Conservation (phyloP, 2,329 filamentous ascomycete genomes). For the Neurospora crassa region DNA sequence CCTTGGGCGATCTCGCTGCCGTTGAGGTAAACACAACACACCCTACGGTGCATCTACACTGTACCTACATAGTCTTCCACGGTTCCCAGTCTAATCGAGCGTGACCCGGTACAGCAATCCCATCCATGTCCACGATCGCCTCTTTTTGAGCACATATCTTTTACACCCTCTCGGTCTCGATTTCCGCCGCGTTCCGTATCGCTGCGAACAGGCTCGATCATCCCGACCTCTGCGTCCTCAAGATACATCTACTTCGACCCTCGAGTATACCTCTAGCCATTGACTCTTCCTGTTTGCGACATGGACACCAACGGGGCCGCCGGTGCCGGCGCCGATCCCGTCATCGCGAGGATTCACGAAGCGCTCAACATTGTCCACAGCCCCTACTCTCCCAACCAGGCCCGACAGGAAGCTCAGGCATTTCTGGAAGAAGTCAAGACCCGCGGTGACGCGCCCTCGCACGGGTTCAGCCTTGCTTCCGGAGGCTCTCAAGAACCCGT, state of each 20-base stretch:
- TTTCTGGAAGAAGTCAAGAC: conserved; percentile 83
- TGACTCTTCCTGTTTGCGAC: neutral
- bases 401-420: conserved; percentile 70
- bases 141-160: neutral
- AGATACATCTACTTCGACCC: neutral
- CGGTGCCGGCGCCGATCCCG: conserved; percentile 13
- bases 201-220: neutral
- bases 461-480: conserved; percentile 75
- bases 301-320: conserved; percentile 10
- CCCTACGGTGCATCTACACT: neutral
- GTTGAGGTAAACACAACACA: neutral
- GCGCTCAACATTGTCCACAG: conserved; percentile 84
- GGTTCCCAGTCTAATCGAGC: neutral
- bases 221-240: neutral
- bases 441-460: conserved; percentile 66
- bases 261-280: neutral
- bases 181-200: neutral
- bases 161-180: neutral
- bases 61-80: neutral
- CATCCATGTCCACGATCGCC: neutral
- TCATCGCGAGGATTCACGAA: conserved; percentile 63
- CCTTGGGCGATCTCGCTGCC: neutral
- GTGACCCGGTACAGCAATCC: neutral
- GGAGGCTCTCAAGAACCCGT: conserved; percentile 67
- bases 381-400: conserved; percentile 68